These are phyloP conservation scores for Aspergillus versicolor DNA, from an alignment of 2,329 filamentous ascomycete species.

Conservation along the genomic window DNA sequence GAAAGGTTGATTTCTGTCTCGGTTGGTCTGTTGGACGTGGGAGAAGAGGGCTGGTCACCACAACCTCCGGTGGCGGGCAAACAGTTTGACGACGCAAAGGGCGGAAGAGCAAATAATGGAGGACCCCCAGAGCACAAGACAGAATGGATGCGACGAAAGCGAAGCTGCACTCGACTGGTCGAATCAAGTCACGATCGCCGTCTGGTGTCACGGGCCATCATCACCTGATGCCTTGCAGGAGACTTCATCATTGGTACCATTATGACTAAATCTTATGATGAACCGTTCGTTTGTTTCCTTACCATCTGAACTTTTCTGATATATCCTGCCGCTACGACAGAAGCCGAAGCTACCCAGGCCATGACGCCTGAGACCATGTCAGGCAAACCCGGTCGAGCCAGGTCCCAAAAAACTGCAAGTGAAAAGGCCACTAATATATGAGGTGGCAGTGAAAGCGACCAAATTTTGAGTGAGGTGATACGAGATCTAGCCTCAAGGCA, in stretches of 20 bases:
- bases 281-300: background rate
- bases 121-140: background rate
- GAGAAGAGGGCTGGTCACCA: background rate
- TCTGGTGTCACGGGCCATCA: constrained; percentile 10
- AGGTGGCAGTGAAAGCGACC: background rate
- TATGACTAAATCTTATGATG: background rate
- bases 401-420: background rate
- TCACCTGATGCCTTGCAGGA: constrained; percentile 15
- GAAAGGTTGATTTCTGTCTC: background rate
- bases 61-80: background rate
- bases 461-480: background rate
- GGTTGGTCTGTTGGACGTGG: no score
- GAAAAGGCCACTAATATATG: background rate
- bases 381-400: background rate
- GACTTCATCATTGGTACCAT: background rate
- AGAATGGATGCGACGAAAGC: background rate
- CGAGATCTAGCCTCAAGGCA: background rate
- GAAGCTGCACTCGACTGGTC: background rate
- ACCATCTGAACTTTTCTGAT: background rate
- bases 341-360: background rate
- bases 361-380: background rate
- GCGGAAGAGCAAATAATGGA: background rate
- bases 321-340: background rate
- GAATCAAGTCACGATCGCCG: constrained; percentile 12
- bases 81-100: background rate